Conservation (phyloP, 805 yeast species). For the Saccharomyces cerevisiae region DNA sequence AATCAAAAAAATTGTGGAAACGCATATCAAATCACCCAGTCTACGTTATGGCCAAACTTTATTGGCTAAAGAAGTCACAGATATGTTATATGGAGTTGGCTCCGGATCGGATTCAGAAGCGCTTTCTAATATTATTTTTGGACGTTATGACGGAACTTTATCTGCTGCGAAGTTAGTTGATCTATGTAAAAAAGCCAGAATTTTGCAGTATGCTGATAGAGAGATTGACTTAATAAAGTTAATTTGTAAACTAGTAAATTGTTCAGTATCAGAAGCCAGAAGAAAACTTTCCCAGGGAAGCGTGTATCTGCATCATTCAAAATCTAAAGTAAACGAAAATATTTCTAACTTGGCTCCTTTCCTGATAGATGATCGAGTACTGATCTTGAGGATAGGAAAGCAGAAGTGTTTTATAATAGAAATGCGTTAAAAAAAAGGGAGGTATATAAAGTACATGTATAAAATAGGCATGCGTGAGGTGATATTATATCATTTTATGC, state of each 20-base stretch:
- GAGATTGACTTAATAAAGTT: constrained; percentile 41
- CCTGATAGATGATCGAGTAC: constrained; percentile 49
- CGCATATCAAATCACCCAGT: constrained; percentile 55
- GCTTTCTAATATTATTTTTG: constrained; percentile 58
- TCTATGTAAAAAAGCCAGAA: constrained; percentile 16
- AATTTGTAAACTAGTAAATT: constrained; percentile 40
- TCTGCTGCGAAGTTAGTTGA: constrained; percentile 11
- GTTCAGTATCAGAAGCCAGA: constrained; percentile 50
- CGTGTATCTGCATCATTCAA: constrained; percentile 57
- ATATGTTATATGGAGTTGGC: constrained; percentile 78
- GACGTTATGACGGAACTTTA: constrained; percentile 1
- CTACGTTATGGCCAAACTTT: constrained; percentile 63
- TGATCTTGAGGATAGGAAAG: constrained; percentile 71
- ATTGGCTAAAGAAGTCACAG: constrained; percentile 79
- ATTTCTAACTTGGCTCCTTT: constrained; percentile 41
- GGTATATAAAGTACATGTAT: neutral
- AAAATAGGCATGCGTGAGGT: constrained; percentile 1
- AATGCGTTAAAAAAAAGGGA: constrained; percentile 5
- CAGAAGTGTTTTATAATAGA: constrained; percentile 53
- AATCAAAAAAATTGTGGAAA: constrained; percentile 44
- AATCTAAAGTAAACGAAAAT: constrained; percentile 45
- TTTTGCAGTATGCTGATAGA: constrained; percentile 15
- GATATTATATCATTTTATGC: neutral
- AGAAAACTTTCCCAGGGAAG: constrained; percentile 63
- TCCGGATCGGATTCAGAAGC: constrained; percentile 59